phyloP scores from a whole-genome alignment of 495 filamentous ascomycete genomes.

The Xylaria grammica region DNA sequence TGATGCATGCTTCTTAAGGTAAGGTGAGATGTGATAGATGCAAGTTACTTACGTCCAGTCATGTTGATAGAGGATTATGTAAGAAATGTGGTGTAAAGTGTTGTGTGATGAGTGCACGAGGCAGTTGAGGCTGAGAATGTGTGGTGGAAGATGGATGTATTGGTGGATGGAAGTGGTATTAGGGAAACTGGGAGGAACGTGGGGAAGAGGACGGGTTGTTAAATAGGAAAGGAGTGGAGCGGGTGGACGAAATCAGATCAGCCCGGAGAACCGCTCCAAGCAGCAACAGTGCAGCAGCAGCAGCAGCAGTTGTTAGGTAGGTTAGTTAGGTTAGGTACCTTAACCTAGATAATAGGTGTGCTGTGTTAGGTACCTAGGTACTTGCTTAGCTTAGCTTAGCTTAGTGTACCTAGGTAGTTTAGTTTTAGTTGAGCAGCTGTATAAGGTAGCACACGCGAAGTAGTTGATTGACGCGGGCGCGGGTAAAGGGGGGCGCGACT shows the following conservation, averaged over 20 bases:
- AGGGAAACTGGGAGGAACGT: constrained; percentile 46
- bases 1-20: too few species aligned
- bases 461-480: not conserved
- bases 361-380: too few species aligned
- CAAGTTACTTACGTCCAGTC: constrained; percentile 89
- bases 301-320: too few species aligned
- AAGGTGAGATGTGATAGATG: too few species aligned
- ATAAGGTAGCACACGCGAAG: not conserved
- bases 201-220: constrained; percentile 52
- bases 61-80: constrained; percentile 59
- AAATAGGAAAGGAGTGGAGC: constrained; percentile 42
- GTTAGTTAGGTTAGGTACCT: too few species aligned
- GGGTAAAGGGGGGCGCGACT: not conserved
- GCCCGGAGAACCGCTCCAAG: constrained; percentile 17
- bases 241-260: constrained; percentile 51
- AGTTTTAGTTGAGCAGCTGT: too few species aligned
- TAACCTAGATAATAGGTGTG: too few species aligned
- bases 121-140: constrained; percentile 49
- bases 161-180: constrained; percentile 26
- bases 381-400: too few species aligned
- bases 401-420: too few species aligned
- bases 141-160: constrained; percentile 38
- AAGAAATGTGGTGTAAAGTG: constrained; percentile 31
- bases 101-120: constrained; percentile 41
- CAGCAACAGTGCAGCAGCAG: not conserved